These are phyloP conservation scores for Podospora pseudopauciseta DNA, from an alignment of 495 filamentous ascomycete genomes.

Conservation along the genomic window DNA sequence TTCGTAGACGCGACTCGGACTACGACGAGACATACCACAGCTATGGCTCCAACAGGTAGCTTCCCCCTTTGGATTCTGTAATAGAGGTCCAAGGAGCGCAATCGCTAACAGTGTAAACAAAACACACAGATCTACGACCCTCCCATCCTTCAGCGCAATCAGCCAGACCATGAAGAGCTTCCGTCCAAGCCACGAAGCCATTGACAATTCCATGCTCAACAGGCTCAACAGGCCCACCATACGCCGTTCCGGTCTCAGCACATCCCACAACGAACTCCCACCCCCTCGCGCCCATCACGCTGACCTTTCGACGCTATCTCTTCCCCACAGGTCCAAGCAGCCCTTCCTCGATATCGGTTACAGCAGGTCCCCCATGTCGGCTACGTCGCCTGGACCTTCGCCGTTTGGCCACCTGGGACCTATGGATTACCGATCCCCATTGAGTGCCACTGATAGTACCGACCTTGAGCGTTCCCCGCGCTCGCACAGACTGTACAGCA, in stretches of 20 bases:
- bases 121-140: neutral
- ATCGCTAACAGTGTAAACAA: conserved; percentile 14
- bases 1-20: conserved; percentile 29
- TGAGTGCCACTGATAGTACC: conserved; percentile 35
- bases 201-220: conserved; percentile 75
- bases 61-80: conserved; percentile 3
- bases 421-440: conserved; percentile 48
- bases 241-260: conserved; percentile 50
- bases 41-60: conserved; percentile 41
- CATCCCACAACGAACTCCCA: conserved; percentile 47
- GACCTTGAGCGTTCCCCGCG: conserved; percentile 56
- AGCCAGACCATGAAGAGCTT: conserved; percentile 51
- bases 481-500: conserved; percentile 52
- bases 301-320: conserved; percentile 47
- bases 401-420: conserved; percentile 45
- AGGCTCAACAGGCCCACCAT: conserved; percentile 61
- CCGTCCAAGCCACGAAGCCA: conserved; percentile 61
- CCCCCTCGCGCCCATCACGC: conserved; percentile 45
- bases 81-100: neutral
- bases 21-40: conserved; percentile 54
- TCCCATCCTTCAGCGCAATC: conserved; percentile 27
- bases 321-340: conserved; percentile 43
- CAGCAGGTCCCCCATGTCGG: conserved; percentile 47
- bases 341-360: conserved; percentile 43
- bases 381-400: conserved; percentile 48